Percentiles rank a stretch among this genome's conserved stretches.
These are phyloP conservation scores for Suillus cothurnatus DNA, from an alignment of 768 basidiomycete species.

Conservation along the genomic window DNA sequence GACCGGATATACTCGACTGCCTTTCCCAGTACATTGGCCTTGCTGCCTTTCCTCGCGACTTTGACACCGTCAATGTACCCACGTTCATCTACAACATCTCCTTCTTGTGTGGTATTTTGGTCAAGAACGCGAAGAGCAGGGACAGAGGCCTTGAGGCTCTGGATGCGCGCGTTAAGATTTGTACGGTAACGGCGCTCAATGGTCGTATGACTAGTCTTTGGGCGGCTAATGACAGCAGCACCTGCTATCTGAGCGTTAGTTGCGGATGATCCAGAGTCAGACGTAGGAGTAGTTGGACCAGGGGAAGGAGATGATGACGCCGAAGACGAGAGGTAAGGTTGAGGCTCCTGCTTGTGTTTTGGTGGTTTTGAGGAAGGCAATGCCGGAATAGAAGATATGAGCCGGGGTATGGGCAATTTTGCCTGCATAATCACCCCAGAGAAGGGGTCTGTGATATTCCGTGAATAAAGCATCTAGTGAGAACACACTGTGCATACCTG, in stretches of 20 bases:
- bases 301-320: constrained; percentile 46
- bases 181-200: constrained; percentile 89
- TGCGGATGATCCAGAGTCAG: constrained; percentile 23
- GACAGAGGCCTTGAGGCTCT: constrained; percentile 76
- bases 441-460: constrained; percentile 3
- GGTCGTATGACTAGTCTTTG: constrained; percentile 90
- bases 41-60: constrained; percentile 88
- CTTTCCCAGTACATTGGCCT: constrained; percentile 88
- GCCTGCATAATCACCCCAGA: constrained; percentile 21
- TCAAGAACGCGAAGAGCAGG: constrained; percentile 83
- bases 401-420: constrained; percentile 54
- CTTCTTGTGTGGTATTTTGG: constrained; percentile 45
- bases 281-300: constrained; percentile 27
- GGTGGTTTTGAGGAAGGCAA: constrained; percentile 38
- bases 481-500: not conserved
- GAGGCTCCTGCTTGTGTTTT: constrained; percentile 11
- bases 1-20: constrained; percentile 87
- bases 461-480: not conserved
- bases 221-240: constrained; percentile 35
- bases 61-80: constrained; percentile 93
- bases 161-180: constrained; percentile 85
- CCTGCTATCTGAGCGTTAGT: not conserved
- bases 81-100: constrained; percentile 67
- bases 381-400: constrained; percentile 49
- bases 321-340: constrained; percentile 28